A percentile compares a stretch with the other conserved stretches of the same genome.
Conservation (phyloP, 139 green algal species). For the Chlamydomonas schloesseri region DNA sequence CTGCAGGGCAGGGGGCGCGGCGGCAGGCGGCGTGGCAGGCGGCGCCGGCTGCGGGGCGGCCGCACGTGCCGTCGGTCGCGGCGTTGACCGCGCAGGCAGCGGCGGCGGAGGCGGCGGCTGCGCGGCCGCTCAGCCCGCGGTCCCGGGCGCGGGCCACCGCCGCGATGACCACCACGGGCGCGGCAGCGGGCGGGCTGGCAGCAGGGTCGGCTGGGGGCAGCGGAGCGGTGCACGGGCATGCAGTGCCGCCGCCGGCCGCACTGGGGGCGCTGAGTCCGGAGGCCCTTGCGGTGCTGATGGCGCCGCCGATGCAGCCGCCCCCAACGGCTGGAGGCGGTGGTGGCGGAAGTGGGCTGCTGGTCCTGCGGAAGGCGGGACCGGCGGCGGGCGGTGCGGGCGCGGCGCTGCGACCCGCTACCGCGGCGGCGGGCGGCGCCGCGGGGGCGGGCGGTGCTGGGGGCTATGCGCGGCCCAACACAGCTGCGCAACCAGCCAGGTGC, state of each 20-base stretch:
- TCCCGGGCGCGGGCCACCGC: neutral
- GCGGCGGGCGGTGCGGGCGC: neutral
- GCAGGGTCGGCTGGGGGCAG: no score
- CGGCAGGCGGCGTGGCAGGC: neutral
- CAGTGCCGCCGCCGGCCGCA: neutral
- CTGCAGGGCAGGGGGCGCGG: neutral
- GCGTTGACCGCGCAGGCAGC: neutral
- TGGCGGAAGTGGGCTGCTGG: neutral
- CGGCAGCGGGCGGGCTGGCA: no score
- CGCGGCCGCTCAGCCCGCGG: conserved; percentile 9
- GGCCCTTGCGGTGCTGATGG: conserved; percentile 24
- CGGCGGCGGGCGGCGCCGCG: neutral
- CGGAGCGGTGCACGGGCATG: no score
- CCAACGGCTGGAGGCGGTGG: neutral
- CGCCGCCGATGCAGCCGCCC: neutral
- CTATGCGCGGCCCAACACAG: neutral
- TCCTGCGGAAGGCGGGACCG: neutral
- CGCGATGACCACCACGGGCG: neutral
- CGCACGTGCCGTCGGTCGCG: neutral
- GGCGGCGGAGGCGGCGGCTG: neutral
- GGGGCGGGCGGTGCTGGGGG: neutral
- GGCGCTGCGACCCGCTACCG: conserved; percentile 13
- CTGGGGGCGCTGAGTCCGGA: conserved; percentile 14
- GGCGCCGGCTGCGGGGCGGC: neutral
- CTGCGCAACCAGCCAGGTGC: neutral